phyloP scores from a whole-genome alignment of 116 monocot genomes.

The Papilionanthe hybrid region DNA sequence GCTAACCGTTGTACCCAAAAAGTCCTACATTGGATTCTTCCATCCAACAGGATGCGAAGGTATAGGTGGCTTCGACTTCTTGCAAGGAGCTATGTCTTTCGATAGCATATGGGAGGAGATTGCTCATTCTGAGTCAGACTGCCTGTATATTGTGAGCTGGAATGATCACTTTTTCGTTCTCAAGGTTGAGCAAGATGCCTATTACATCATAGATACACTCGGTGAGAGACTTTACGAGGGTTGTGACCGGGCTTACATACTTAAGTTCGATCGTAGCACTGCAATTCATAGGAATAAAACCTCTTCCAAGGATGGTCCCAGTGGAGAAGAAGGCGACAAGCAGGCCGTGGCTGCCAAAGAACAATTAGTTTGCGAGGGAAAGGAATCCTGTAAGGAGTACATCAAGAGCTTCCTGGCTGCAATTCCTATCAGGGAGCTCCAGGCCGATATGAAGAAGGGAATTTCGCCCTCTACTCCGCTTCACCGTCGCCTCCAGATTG shows the following conservation, averaged over 20 bases:
- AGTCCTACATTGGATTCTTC: slow-evolving; percentile 76
- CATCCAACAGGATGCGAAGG: slow-evolving; percentile 40
- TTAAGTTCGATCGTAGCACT: slow-evolving; percentile 68
- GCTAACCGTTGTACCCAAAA: slow-evolving; percentile 39
- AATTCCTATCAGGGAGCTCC: slow-evolving; percentile 72
- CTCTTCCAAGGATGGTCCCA: slow-evolving; percentile 7
- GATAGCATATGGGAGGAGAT: slow-evolving; percentile 85
- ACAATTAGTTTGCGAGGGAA: slow-evolving; percentile 52
- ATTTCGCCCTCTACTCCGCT: slow-evolving; percentile 33
- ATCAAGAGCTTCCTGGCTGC: slow-evolving; percentile 94
- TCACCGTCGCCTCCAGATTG: slow-evolving; percentile 79
- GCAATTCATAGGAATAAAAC: slow-evolving; percentile 23
- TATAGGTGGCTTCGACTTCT: slow-evolving; percentile 39
- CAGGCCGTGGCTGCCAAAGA: slow-evolving; percentile 5
- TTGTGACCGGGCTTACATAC: slow-evolving; percentile 71
- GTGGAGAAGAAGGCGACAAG: slow-evolving; percentile 5
- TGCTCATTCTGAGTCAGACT: slow-evolving; percentile 17
- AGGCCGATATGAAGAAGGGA: slow-evolving; percentile 77
- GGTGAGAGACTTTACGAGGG: slow-evolving; percentile 93
- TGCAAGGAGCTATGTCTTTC: slow-evolving; percentile 72
- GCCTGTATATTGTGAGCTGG: slow-evolving; percentile 80
- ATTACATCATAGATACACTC: slow-evolving; percentile 84
- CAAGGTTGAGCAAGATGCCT: slow-evolving; percentile 67
- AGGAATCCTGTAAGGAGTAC: slow-evolving; percentile 88
- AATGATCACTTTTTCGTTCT: slow-evolving; percentile 93